Conservation (phyloP, 2,329 filamentous ascomycete species). For the Immersiporthe knoxdaviesiana region DNA sequence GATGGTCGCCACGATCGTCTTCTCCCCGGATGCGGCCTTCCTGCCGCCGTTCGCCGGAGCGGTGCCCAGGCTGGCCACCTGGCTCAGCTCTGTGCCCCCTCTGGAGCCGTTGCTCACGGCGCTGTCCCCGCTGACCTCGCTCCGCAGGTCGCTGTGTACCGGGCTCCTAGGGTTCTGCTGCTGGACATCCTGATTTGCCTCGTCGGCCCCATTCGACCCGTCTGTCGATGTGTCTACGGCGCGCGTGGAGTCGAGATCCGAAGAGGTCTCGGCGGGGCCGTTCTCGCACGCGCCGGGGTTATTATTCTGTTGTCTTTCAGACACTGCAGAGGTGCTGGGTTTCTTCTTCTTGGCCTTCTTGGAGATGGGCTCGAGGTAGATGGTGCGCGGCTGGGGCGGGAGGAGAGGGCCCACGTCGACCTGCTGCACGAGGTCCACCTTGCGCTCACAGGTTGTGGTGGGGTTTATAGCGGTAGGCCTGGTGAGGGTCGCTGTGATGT, state of each 20-base stretch:
- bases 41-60: slow-evolving; percentile 42
- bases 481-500: slow-evolving; percentile 87
- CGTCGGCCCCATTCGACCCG: slow-evolving; percentile 46
- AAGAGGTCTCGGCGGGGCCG: slow-evolving; percentile 42
- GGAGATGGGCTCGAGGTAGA: slow-evolving; percentile 87
- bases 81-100: slow-evolving; percentile 45
- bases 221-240: slow-evolving; percentile 45
- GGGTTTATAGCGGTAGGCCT: slow-evolving; percentile 85
- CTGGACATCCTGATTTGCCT: slow-evolving; percentile 42
- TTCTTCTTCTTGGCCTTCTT: slow-evolving; percentile 68
- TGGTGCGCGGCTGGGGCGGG: slow-evolving; percentile 76
- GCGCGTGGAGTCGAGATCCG: slow-evolving; percentile 44
- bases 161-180: slow-evolving; percentile 46
- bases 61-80: slow-evolving; percentile 51
- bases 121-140: slow-evolving; percentile 73
- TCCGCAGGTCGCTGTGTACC: slow-evolving; percentile 60
- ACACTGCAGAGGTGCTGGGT: slow-evolving; percentile 42
- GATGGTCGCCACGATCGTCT: slow-evolving; percentile 84
- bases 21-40: slow-evolving; percentile 59
- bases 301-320: slow-evolving; percentile 39
- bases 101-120: slow-evolving; percentile 63
- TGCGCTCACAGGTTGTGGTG: slow-evolving; percentile 77
- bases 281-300: slow-evolving; percentile 38
- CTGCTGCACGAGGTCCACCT: slow-evolving; percentile 77
- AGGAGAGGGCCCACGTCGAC: slow-evolving; percentile 81